Evolutionary conservation across 108 stramenopile genomes (phyloP).

Genomic region (Epithemia pelagica): DNA sequence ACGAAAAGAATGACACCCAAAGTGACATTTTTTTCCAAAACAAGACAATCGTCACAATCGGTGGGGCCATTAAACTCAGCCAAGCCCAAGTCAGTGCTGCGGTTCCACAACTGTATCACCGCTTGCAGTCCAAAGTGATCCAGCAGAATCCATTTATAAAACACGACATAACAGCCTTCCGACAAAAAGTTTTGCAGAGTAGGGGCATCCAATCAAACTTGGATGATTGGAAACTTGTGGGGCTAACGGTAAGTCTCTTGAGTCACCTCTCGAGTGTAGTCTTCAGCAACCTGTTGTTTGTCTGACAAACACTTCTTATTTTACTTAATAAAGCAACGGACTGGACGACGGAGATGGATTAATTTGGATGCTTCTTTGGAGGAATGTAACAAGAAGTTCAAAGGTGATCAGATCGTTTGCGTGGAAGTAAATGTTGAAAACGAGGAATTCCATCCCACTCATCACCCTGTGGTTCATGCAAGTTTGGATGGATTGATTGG

Average conservation of each 20-base stretch:
- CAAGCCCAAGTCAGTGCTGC: not conserved
- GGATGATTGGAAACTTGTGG: not conserved
- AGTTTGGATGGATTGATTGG: constrained; percentile 49
- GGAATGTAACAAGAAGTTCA: constrained; percentile 2
- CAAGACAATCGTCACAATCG: not conserved
- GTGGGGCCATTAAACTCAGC: not conserved
- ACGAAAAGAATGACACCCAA: constrained; percentile 3
- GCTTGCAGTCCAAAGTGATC: not conserved
- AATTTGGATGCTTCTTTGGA: not conserved
- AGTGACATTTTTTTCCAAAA: constrained; percentile 1
- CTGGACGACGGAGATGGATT: not conserved
- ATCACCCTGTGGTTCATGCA: constrained; percentile 42
- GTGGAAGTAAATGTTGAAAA: constrained; percentile 48
- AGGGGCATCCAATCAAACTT: not conserved
- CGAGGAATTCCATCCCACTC: constrained; percentile 10
- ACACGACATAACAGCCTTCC: not conserved
- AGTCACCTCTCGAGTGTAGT: not conserved
- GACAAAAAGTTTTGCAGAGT: not conserved
- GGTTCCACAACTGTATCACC: not conserved
- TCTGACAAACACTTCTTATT: not conserved
- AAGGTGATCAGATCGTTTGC: constrained; percentile 23
- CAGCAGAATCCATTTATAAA: not conserved
- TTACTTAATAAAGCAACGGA: not conserved
- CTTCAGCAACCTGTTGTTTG: not conserved
- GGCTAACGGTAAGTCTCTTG: not conserved